Conservation (phyloP, 768 basidiomycete genomes). For the Mycena sanguinolenta region DNA sequence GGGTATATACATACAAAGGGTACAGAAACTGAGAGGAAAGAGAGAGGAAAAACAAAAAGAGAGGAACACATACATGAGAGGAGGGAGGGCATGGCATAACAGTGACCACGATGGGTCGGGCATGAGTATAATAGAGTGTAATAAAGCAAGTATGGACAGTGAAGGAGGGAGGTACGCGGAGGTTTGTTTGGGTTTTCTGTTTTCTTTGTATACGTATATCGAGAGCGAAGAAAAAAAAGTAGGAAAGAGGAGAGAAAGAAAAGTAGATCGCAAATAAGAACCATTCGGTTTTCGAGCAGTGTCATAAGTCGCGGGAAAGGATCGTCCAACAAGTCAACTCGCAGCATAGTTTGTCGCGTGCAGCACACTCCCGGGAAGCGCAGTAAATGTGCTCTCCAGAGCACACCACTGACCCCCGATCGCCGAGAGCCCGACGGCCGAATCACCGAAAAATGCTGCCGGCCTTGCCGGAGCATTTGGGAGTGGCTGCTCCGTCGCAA, state of each 20-base stretch:
- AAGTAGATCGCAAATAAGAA: slow-evolving; percentile 28
- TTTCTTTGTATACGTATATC: slow-evolving; percentile 4
- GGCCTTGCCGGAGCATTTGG: slow-evolving; percentile 9
- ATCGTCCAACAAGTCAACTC: slow-evolving; percentile 27
- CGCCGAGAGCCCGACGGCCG: background rate
- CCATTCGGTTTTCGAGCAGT: too few species aligned
- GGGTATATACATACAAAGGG: slow-evolving; percentile 35
- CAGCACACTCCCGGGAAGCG: too few species aligned
- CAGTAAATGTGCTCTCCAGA: too few species aligned
- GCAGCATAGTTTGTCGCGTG: too few species aligned
- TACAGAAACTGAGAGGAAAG: slow-evolving; percentile 11
- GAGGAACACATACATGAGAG: slow-evolving; percentile 28
- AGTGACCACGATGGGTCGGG: slow-evolving; percentile 37
- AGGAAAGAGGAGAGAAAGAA: slow-evolving; percentile 16
- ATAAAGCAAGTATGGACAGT: slow-evolving; percentile 25
- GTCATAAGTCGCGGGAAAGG: too few species aligned
- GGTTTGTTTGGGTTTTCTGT: slow-evolving; percentile 19
- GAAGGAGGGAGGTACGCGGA: slow-evolving; percentile 23
- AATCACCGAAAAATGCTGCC: background rate
- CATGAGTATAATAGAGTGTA: slow-evolving; percentile 18
- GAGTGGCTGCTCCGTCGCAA: too few species aligned
- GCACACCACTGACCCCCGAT: background rate
- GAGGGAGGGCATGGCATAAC: slow-evolving; percentile 34
- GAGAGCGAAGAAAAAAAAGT: slow-evolving; percentile 24
- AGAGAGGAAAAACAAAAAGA: slow-evolving; percentile 13